A percentile compares a stretch with the other conserved stretches of the same genome.
These are phyloP conservation scores for Rutstroemia sp. DNA, from an alignment of 2,329 filamentous ascomycete species.

Conservation along the genomic window DNA sequence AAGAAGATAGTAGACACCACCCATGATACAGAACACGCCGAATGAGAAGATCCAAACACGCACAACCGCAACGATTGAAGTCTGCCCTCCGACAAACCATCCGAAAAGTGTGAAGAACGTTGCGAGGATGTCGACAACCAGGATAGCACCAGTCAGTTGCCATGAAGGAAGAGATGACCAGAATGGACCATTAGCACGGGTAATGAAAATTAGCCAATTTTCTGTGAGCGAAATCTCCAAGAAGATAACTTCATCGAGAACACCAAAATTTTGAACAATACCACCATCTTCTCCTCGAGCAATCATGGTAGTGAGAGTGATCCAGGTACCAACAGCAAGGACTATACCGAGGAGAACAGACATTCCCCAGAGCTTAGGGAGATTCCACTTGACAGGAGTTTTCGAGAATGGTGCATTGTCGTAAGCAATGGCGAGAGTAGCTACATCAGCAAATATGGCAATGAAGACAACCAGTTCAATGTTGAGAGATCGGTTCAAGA, in stretches of 20 bases:
- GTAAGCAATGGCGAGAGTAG: constrained; percentile 86
- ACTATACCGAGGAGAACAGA: constrained; percentile 76
- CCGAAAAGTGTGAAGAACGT: constrained; percentile 83
- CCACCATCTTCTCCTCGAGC: constrained; percentile 60
- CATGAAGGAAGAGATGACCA: constrained; percentile 86
- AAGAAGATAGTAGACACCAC: constrained; percentile 68
- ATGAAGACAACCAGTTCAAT: constrained; percentile 88
- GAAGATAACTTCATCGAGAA: constrained; percentile 76
- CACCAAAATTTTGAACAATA: constrained; percentile 85
- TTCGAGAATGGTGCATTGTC: constrained; percentile 85
- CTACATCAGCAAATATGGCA: constrained; percentile 89
- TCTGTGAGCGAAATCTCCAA: constrained; percentile 84
- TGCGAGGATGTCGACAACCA: constrained; percentile 75
- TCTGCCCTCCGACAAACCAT: constrained; percentile 65
- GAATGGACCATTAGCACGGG: constrained; percentile 85
- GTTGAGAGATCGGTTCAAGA: constrained; percentile 77
- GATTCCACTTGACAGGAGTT: constrained; percentile 88
- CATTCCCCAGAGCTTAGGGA: constrained; percentile 91
- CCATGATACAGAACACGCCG: constrained; percentile 80
- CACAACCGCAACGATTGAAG: constrained; percentile 75
- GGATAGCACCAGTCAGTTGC: constrained; percentile 72
- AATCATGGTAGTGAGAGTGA: constrained; percentile 80
- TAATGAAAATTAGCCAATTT: constrained; percentile 97
- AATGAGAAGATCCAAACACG: constrained; percentile 90
- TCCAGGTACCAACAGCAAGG: constrained; percentile 79